Percentiles rank a stretch among this genome's conserved stretches.
These are phyloP conservation scores for Umbilicaria muhlenbergii DNA, from an alignment of 495 filamentous ascomycete genomes.

Conservation along the genomic window DNA sequence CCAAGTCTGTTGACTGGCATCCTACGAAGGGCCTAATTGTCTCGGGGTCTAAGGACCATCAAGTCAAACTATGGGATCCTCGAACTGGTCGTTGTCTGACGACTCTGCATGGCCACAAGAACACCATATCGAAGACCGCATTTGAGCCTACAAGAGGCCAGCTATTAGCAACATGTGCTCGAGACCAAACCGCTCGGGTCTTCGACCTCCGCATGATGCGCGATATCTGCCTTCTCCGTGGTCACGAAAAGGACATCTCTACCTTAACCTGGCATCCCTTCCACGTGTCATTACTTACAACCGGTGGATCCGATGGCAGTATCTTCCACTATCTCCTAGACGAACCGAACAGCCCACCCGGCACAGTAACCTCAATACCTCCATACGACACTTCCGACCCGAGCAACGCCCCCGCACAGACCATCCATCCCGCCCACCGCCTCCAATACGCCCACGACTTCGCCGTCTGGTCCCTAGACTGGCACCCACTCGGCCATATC, in stretches of 20 bases:
- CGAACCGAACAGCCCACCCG: slow-evolving; percentile 69
- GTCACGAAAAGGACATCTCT: slow-evolving; percentile 90
- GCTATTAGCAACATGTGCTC: slow-evolving; percentile 77
- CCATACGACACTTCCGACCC: slow-evolving; percentile 76
- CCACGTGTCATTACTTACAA: slow-evolving; percentile 75
- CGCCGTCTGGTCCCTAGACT: slow-evolving; percentile 92
- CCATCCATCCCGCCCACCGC: slow-evolving; percentile 76
- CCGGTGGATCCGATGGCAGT: slow-evolving; percentile 75
- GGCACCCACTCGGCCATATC: slow-evolving; percentile 93
- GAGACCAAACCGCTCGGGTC: slow-evolving; percentile 80
- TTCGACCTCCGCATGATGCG: slow-evolving; percentile 98
- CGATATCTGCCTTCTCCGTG: slow-evolving; percentile 77
- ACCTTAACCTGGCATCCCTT: slow-evolving; percentile 89
- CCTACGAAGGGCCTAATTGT: slow-evolving; percentile 87
- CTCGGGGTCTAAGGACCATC: slow-evolving; percentile 92
- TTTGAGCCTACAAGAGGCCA: slow-evolving; percentile 75
- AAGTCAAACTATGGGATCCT: slow-evolving; percentile 96
- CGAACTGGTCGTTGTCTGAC: slow-evolving; percentile 77
- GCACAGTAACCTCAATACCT: slow-evolving; percentile 47
- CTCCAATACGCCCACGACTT: slow-evolving; percentile 79
- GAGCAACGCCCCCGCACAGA: slow-evolving; percentile 58
- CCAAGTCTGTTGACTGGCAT: slow-evolving; percentile 93
- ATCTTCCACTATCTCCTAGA: slow-evolving; percentile 86
- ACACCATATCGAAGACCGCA: slow-evolving; percentile 74
- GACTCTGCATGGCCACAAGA: slow-evolving; percentile 94